Evolutionary conservation across 192 early-diverging fungal species (phyloP).

Genomic region (Paraglomus occultum): DNA sequence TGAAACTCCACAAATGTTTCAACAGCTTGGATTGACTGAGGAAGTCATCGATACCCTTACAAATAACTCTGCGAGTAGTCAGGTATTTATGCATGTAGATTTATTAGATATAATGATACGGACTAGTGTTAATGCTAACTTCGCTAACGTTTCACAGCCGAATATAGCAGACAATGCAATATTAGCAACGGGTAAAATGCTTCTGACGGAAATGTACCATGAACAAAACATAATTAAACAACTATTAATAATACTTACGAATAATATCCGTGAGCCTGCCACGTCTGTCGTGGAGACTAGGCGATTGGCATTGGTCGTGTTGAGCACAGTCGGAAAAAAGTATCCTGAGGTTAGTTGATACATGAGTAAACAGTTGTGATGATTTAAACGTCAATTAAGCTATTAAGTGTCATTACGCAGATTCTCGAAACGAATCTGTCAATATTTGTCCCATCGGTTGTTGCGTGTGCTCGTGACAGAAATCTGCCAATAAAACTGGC

Average conservation of each 20-base stretch:
- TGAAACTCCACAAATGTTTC: conserved; percentile 46
- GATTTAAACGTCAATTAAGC: background rate
- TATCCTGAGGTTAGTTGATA: conserved; percentile 31
- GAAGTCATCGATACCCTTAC: conserved; percentile 36
- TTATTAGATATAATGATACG: background rate
- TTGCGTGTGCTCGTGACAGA: conserved; percentile 75
- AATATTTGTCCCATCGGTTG: conserved; percentile 60
- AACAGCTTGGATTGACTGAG: conserved; percentile 37
- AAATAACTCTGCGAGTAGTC: conserved; percentile 8
- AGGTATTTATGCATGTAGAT: conserved; percentile 8
- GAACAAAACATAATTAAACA: conserved; percentile 37
- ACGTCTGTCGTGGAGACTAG: conserved; percentile 35
- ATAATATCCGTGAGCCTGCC: conserved; percentile 31
- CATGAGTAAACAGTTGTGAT: background rate
- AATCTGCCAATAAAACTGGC: conserved; percentile 82
- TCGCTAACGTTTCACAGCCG: conserved; percentile 30
- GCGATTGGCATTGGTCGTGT: conserved; percentile 40
- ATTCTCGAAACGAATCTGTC: conserved; percentile 50
- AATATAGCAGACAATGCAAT: conserved; percentile 51
- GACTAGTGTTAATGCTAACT: background rate
- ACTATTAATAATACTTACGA: conserved; percentile 31
- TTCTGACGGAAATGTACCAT: conserved; percentile 49
- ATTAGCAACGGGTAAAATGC: conserved; percentile 52
- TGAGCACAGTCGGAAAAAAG: conserved; percentile 42
- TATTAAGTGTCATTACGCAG: conserved; percentile 22